Evolutionary conservation across 1,284 basidiomycete species (phyloP), one percentile per base, ranked within the genome.

Genomic region (Ustilago vetiveriae): DNA sequence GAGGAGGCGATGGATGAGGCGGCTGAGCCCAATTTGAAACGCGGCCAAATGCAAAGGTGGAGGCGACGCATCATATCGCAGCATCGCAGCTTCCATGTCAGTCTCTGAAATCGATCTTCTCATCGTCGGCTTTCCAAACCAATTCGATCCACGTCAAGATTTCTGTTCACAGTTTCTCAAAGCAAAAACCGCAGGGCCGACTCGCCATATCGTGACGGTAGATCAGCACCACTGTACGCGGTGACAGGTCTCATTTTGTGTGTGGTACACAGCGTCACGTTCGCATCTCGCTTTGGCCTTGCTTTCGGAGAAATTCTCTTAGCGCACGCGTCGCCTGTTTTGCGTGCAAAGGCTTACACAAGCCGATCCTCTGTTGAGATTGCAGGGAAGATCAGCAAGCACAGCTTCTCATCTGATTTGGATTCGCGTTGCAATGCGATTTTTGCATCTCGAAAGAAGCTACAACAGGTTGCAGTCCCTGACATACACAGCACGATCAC

Each of bases 61-160:
- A 56, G 53, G 53, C n/a, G 26, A 22, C 4, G 16, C 2, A 17
- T 36, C 14, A n/a, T n/a, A n/a, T n/a, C n/a, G n/a, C n/a, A n/a
- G n/a, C n/a, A n/a, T n/a, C n/a, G n/a, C n/a, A n/a, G n/a, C n/a
- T n/a, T n/a, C n/a, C n/a, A n/a, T n/a, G n/a, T n/a, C n/a, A n/a
- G n/a, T n/a, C n/a, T n/a, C n/a, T n/a, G n/a, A 45, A 53, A 53
- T 53, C 43, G 37, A 46, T 52, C 33, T 45, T 45, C 33, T 45
- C 23, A 14, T 35, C 33, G 33, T 11, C 33, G 33, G 33, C 33
- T 35, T 35, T 35, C 33, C 33, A 35, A 35, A 35, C 33, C 14
- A 35, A 16, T 8, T n/a, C 33, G 17, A 35, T n/a, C 33, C 33
- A n/a, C n/a, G n/a, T n/a, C n/a, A n/a, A n/a, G n/a, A n/a, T n/a